These are phyloP conservation scores for Puccinellia tenuiflora DNA, from an alignment of 176 grass and related monocot genomes.

Conservation along the genomic window DNA sequence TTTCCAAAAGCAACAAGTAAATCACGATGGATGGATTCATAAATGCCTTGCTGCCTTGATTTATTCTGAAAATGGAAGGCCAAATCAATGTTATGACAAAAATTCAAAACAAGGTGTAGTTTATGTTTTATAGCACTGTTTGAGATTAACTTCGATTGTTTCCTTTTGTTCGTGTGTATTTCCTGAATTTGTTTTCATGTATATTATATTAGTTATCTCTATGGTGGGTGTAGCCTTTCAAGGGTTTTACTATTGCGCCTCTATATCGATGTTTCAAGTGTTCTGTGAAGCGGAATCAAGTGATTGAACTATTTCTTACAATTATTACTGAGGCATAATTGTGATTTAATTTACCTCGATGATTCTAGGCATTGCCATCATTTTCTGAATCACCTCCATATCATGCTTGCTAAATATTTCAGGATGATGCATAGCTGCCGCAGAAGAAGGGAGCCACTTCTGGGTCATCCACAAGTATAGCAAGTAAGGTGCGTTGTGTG, in stretches of 20 bases:
- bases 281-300: not conserved
- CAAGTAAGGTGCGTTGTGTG: conserved; percentile 67
- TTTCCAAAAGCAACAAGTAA: conserved; percentile 63
- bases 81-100: not conserved
- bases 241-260: not conserved
- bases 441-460: conserved; percentile 66
- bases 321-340: not conserved
- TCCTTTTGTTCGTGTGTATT: not conserved
- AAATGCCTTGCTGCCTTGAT: conserved; percentile 77
- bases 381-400: conserved; percentile 53
- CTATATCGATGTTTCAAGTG: not conserved
- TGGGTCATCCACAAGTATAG: conserved; percentile 74
- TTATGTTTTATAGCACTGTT: not conserved
- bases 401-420: conserved; percentile 61
- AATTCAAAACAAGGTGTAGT: not conserved
- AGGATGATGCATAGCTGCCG: conserved; percentile 34
- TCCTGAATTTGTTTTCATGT: conserved; percentile 1
- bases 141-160: not conserved
- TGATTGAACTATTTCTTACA: not conserved
- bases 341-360: conserved; percentile 36
- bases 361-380: conserved; percentile 34
- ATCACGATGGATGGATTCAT: conserved; percentile 65
- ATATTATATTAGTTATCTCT: conserved; percentile 23
- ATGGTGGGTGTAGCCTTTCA: not conserved
- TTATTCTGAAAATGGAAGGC: conserved; percentile 49